Evolutionary conservation across 106 monocot species (phyloP), one percentile per base, ranked within the genome.

Genomic region (Chionographis japonica): DNA sequence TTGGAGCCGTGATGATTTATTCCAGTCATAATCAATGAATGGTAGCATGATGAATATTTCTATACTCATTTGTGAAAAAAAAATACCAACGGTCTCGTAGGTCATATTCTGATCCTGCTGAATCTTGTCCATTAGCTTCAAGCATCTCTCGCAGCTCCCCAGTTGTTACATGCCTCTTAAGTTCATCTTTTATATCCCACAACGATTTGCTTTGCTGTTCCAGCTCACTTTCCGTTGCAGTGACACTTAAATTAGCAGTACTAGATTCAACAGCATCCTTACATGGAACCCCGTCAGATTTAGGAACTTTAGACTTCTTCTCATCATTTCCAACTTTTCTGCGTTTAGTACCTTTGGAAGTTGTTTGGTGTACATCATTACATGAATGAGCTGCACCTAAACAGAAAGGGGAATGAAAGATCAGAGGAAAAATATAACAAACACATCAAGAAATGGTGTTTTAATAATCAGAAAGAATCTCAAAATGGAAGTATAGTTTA

Each of bases 131-230:
- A 77, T 98, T 98, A 65, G 68, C 77, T 81, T 98, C 98, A 68
- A 98, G 90, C 90, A 98, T 83, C 58, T 85, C 76, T 17, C 93
- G 78, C 17, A 98, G 61, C 65, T 93, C 93, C 70, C 67, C 73
- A 69, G 75, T 63, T 3, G 83, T 77, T 38, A 93, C 81, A 52
- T 90, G 66, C 19, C 72, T 90, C 74, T 93, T 98, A 66, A 98
- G 87, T 67, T 83, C 90, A 76, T 98, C 98, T 72, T 98, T 98
- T 61, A 98, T 83, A 18, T 67, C 74, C 98, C 98, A 98, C 14
- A 98, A 69, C 40, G 76, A 63, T 61, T 85, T 85, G 54, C 61
- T 87, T 79, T 98, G 93, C 68, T 83, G 79, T 75, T 93, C 85
- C 61, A 98, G 79, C 54, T 79, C 85, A 61, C 56, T 76, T 61